Evolutionary conservation across 495 filamentous ascomycete species (phyloP).

Genomic region (Trichocladium antarcticum): DNA sequence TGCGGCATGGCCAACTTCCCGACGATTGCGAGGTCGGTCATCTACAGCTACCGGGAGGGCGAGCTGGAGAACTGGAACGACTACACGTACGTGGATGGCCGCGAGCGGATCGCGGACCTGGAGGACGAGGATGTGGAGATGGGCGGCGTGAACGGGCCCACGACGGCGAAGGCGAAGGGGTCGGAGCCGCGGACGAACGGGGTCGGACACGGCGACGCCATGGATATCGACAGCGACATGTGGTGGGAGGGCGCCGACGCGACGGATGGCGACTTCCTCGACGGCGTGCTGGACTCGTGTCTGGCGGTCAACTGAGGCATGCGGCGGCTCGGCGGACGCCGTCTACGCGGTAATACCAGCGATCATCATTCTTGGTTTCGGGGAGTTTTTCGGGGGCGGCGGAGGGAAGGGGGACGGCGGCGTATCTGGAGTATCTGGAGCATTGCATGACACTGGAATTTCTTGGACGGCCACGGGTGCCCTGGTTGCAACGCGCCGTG

Average conservation of each 20-base stretch:
- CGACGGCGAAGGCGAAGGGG: constrained; percentile 20
- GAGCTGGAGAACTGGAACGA: constrained; percentile 55
- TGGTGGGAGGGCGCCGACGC: constrained; percentile 63
- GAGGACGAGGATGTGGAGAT: constrained; percentile 21
- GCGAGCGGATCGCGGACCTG: constrained; percentile 15
- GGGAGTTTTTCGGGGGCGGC: neutral
- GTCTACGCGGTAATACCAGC: neutral
- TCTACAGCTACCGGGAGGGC: constrained; percentile 62
- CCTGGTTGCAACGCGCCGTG: constrained; percentile 1
- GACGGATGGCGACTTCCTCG: constrained; percentile 52
- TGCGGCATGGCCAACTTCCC: constrained; percentile 68
- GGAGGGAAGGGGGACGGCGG: neutral
- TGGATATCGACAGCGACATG: constrained; percentile 56
- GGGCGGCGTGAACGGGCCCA: constrained; percentile 22
- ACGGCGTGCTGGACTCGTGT: constrained; percentile 55
- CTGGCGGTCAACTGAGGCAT: constrained; percentile 24
- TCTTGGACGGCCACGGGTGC: neutral
- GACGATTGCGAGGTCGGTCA: constrained; percentile 56
- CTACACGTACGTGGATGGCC: constrained; percentile 36
- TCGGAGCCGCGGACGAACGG: constrained; percentile 28
- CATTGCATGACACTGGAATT: constrained; percentile 6
- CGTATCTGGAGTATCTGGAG: neutral
- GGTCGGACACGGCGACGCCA: constrained; percentile 34
- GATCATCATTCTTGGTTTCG: neutral
- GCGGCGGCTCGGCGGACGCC: neutral